Conservation (phyloP, 805 yeast species). For the Candida chauliodis region DNA sequence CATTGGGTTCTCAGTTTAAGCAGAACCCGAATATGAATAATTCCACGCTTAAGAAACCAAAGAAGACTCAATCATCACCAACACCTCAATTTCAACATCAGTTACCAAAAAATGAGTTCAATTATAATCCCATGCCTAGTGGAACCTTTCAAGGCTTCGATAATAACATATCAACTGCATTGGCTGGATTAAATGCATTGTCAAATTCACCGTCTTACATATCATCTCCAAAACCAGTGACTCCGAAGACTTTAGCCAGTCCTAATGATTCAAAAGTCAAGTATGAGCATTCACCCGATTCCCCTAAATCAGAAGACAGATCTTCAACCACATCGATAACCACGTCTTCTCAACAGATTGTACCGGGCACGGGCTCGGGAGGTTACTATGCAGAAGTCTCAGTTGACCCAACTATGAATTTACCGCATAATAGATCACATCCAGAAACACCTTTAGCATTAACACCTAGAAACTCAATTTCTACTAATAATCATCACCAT, state of each 20-base stretch:
- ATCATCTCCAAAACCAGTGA: constrained; percentile 25
- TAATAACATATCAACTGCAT: constrained; percentile 36
- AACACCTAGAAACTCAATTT: constrained; percentile 29
- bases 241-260: constrained; percentile 18
- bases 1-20: constrained; percentile 13
- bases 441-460: constrained; percentile 17
- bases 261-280: constrained; percentile 14
- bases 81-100: background rate
- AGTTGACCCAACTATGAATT: constrained; percentile 44
- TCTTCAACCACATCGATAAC: constrained; percentile 6
- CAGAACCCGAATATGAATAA: constrained; percentile 7
- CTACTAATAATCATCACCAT: constrained; percentile 8
- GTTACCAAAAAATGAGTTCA: constrained; percentile 1
- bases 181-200: constrained; percentile 43
- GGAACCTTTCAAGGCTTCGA: constrained; percentile 40
- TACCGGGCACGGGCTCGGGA: constrained; percentile 25
- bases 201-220: constrained; percentile 29
- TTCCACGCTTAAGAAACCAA: constrained; percentile 8
- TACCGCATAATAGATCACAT: constrained; percentile 40
- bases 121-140: constrained; percentile 6
- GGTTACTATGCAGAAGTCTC: constrained; percentile 44
- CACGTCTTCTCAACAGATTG: constrained; percentile 8
- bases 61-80: constrained; percentile 1
- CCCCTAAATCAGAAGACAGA: constrained; percentile 12
- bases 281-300: constrained; percentile 8